These are phyloP conservation scores for Leishmania aethiopica DNA, from an alignment of 208 protist species.

Conservation along the genomic window DNA sequence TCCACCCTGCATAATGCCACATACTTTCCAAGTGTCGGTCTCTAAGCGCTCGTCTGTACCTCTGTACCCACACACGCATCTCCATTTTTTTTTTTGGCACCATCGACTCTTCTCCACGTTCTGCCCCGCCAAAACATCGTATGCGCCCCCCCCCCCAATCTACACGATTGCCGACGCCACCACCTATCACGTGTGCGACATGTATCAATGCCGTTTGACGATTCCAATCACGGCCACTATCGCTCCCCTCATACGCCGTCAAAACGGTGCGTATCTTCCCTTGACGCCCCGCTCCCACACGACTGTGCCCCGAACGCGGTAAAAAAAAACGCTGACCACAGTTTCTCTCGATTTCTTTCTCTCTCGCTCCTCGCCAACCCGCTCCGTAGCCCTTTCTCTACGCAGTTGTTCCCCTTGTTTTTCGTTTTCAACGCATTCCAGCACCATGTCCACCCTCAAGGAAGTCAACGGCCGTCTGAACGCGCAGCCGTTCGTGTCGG, in stretches of 20 bases:
- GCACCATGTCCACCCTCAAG: slow-evolving; percentile 80
- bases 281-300: no score
- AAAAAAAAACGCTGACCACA: background rate
- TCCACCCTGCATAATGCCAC: background rate
- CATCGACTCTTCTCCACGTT: background rate
- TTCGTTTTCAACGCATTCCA: slow-evolving; percentile 10
- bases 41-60: background rate
- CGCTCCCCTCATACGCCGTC: background rate
- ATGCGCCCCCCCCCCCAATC: background rate
- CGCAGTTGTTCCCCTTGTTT: background rate
- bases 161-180: background rate
- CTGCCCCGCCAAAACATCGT: background rate
- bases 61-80: background rate
- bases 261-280: background rate
- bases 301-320: background rate
- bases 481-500: slow-evolving; percentile 81
- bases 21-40: background rate
- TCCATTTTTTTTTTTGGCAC: background rate
- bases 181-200: background rate
- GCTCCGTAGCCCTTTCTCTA: background rate
- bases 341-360: background rate
- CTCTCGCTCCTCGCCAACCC: background rate
- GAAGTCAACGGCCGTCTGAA: slow-evolving; percentile 87
- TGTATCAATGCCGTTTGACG: background rate
- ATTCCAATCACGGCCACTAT: background rate